These are phyloP conservation scores for Pulveroboletus frians DNA, from an alignment of 768 basidiomycete species.

Conservation along the genomic window DNA sequence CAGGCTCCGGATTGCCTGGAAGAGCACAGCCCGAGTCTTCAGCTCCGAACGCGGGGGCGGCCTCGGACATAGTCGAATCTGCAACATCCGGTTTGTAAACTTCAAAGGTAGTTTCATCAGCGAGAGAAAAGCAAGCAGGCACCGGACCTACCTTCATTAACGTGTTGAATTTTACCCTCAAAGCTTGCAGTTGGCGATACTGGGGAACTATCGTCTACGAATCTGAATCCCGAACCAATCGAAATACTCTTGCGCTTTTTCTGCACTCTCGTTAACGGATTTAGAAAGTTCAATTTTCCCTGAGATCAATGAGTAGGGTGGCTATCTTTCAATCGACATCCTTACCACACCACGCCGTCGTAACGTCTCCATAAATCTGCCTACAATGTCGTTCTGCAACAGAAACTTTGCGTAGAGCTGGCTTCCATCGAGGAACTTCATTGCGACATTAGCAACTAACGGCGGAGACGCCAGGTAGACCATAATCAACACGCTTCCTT, in stretches of 20 bases:
- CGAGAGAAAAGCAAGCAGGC: background rate
- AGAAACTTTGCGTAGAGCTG: constrained; percentile 34
- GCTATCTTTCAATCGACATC: background rate
- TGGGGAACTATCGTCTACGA: constrained; percentile 20
- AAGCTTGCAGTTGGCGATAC: constrained; percentile 23
- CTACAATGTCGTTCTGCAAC: constrained; percentile 30
- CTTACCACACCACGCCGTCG: constrained; percentile 46
- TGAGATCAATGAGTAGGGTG: constrained; percentile 8
- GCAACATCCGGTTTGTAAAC: constrained; percentile 29
- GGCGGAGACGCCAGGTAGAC: constrained; percentile 36
- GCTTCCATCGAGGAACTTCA: constrained; percentile 18
- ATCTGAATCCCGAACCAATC: constrained; percentile 24
- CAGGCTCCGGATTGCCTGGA: background rate
- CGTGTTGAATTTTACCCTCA: constrained; percentile 31
- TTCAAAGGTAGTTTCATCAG: constrained; percentile 1
- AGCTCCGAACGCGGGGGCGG: background rate
- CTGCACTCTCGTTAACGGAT: constrained; percentile 7
- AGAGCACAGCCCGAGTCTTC: background rate
- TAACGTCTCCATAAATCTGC: constrained; percentile 39
- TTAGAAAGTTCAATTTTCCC: constrained; percentile 30
- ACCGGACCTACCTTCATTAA: constrained; percentile 21
- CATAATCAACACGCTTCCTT: constrained; percentile 24
- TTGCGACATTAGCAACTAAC: constrained; percentile 30
- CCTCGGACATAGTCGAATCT: constrained; percentile 7
- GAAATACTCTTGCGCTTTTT: constrained; percentile 22